Conservation (phyloP, 345 rosid species). For the Cardamine resedifolia region DNA sequence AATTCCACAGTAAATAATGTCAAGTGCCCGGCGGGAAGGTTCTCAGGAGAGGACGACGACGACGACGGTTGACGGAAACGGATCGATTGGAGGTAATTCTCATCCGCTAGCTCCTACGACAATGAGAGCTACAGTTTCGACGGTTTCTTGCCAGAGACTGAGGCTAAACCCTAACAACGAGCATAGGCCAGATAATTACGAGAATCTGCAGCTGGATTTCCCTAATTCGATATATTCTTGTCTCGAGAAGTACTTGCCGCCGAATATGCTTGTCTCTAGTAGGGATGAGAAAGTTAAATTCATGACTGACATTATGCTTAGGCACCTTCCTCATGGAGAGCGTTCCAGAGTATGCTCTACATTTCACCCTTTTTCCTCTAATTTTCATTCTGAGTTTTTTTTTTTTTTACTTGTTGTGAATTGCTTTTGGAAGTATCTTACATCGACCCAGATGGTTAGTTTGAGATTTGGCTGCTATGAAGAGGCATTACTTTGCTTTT, state of each 20-base stretch:
- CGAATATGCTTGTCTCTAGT: conserved; percentile 44
- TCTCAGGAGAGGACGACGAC: conserved; percentile 25
- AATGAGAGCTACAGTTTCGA: conserved; percentile 2
- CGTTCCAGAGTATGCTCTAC: conserved; percentile 56
- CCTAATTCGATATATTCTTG: conserved; percentile 68
- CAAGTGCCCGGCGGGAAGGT: conserved; percentile 28
- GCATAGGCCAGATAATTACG: conserved; percentile 78
- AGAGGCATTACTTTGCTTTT: neutral
- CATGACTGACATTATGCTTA: conserved; percentile 75
- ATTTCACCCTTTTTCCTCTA: neutral
- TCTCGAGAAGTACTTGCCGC: conserved; percentile 78
- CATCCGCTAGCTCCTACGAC: neutral
- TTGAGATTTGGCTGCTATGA: neutral
- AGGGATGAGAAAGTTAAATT: conserved; percentile 67
- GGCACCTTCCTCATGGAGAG: conserved; percentile 81
- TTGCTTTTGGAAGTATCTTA: neutral
- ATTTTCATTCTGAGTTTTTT: neutral
- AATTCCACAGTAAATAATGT: conserved; percentile 20
- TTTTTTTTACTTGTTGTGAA: too few species aligned
- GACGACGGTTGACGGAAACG: conserved; percentile 42
- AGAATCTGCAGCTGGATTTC: conserved; percentile 67
- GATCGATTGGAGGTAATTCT: conserved; percentile 26
- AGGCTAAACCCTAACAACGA: conserved; percentile 64
- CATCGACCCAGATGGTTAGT: too few species aligned
- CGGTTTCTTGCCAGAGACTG: conserved; percentile 45